A percentile compares a stretch with the other conserved stretches of the same genome.
phyloP scores from a whole-genome alignment of 345 rosid genomes.

The Citrus medica region DNA sequence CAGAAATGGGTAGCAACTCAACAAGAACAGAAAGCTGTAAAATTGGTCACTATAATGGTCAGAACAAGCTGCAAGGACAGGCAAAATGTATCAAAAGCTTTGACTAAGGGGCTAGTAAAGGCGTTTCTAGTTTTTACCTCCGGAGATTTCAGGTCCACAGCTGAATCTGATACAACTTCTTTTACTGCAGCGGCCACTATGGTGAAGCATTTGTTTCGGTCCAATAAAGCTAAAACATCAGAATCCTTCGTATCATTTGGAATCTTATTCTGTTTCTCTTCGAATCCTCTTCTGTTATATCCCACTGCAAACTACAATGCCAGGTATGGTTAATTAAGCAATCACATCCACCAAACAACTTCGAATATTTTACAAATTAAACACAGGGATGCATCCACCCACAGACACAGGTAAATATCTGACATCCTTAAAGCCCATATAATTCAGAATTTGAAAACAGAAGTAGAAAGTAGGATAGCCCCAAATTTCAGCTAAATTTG shows the following conservation, averaged over 20 bases:
- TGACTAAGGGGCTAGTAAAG: background rate
- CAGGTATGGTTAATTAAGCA: background rate
- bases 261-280: conserved; percentile 47
- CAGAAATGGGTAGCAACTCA: conserved; percentile 82
- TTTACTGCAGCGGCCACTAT: conserved; percentile 82
- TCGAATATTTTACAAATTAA: background rate
- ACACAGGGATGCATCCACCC: background rate
- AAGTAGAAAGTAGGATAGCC: background rate
- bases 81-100: background rate
- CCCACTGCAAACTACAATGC: conserved; percentile 79
- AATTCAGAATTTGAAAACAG: background rate
- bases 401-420: background rate
- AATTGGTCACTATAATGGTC: conserved; percentile 1
- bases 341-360: background rate
- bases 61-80: background rate
- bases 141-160: conserved; percentile 81
- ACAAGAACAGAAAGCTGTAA: conserved; percentile 74
- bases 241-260: conserved; percentile 37
- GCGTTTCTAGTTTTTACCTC: conserved; percentile 42
- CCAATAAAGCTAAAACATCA: conserved; percentile 47
- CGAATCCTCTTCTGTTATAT: conserved; percentile 80
- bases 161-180: conserved; percentile 69
- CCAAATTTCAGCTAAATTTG: background rate
- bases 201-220: conserved; percentile 74
- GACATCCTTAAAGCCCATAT: background rate